A percentile compares a stretch with the other conserved stretches of the same genome.
Conservation (phyloP, 1,139 yeast species). For the Geotrichum histeridarum region DNA sequence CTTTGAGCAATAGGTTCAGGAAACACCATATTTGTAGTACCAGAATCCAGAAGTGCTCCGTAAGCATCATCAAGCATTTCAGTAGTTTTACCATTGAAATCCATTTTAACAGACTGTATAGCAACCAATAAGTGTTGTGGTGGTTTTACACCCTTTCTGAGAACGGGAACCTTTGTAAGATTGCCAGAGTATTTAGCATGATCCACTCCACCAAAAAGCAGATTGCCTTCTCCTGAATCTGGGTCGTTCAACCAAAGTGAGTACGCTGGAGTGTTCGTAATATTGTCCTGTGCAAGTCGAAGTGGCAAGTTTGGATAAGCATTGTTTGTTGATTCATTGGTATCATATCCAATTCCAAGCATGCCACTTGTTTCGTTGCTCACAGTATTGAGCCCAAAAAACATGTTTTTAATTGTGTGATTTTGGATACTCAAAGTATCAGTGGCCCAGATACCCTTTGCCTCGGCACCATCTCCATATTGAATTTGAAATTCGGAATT, state of each 20-base stretch:
- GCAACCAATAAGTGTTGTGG: not conserved
- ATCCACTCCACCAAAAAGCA: slow-evolving; percentile 57
- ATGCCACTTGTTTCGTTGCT: slow-evolving; percentile 34
- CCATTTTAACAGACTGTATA: slow-evolving; percentile 6
- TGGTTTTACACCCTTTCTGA: slow-evolving; percentile 16
- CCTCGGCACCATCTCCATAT: slow-evolving; percentile 32
- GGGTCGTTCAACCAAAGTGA: slow-evolving; percentile 45
- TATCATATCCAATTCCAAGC: slow-evolving; percentile 35
- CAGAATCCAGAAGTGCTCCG: slow-evolving; percentile 14
- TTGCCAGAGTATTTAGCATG: slow-evolving; percentile 45
- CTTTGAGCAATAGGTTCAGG: slow-evolving; percentile 7
- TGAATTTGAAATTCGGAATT: slow-evolving; percentile 35
- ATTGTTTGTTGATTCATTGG: slow-evolving; percentile 44
- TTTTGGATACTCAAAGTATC: slow-evolving; percentile 24
- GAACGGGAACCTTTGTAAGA: slow-evolving; percentile 25
- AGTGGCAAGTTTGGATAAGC: slow-evolving; percentile 39
- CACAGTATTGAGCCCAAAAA: slow-evolving; percentile 31
- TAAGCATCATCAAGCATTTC: slow-evolving; percentile 3
- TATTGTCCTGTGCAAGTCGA: slow-evolving; percentile 42
- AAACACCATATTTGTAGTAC: slow-evolving; percentile 12
- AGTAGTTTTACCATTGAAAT: not conserved
- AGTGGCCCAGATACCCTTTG: slow-evolving; percentile 31
- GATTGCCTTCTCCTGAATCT: slow-evolving; percentile 40
- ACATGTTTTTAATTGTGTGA: slow-evolving; percentile 19
- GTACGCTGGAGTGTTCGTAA: slow-evolving; percentile 43